Percentiles rank a stretch among this genome's conserved stretches.
phyloP scores from a whole-genome alignment of 805 yeast genomes.

The Candida suzukii region DNA sequence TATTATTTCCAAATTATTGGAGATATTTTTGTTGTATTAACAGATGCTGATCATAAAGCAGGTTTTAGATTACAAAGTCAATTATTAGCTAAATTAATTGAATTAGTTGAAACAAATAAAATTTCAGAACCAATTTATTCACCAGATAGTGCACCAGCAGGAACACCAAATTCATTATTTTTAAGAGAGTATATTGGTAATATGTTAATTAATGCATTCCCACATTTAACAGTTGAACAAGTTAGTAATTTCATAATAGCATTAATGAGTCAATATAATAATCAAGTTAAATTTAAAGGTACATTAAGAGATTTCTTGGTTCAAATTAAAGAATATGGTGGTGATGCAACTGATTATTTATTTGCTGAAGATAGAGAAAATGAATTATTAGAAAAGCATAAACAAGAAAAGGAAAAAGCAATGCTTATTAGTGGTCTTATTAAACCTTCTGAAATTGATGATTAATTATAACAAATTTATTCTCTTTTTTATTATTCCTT shows the following conservation, averaged over 20 bases:
- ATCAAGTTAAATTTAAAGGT: constrained; percentile 69
- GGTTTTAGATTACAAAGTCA: constrained; percentile 88
- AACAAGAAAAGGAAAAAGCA: constrained; percentile 72
- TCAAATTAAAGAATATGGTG: constrained; percentile 93
- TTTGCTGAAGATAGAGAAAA: constrained; percentile 89
- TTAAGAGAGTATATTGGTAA: constrained; percentile 76
- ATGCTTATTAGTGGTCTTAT: constrained; percentile 86
- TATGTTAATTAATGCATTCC: constrained; percentile 84
- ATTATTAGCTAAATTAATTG: constrained; percentile 75
- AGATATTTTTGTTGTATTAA: constrained; percentile 87
- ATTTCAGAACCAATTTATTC: constrained; percentile 74
- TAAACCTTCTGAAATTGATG: constrained; percentile 93
- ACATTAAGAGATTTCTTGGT: constrained; percentile 91
- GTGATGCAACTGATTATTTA: constrained; percentile 89
- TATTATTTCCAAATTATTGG: constrained; percentile 84
- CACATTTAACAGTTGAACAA: constrained; percentile 80
- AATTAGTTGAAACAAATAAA: constrained; percentile 69
- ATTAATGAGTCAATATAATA: constrained; percentile 65
- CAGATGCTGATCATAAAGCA: constrained; percentile 96
- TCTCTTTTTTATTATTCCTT: too few relatives aligned
- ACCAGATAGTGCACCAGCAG: constrained; percentile 75
- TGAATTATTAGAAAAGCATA: constrained; percentile 62
- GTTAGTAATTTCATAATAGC: constrained; percentile 75
- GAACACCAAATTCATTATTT: constrained; percentile 74
- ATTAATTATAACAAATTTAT: too few relatives aligned